Evolutionary conservation across 2,329 filamentous ascomycete genomes (phyloP).

Genomic region (Thielaviopsis musarum): DNA sequence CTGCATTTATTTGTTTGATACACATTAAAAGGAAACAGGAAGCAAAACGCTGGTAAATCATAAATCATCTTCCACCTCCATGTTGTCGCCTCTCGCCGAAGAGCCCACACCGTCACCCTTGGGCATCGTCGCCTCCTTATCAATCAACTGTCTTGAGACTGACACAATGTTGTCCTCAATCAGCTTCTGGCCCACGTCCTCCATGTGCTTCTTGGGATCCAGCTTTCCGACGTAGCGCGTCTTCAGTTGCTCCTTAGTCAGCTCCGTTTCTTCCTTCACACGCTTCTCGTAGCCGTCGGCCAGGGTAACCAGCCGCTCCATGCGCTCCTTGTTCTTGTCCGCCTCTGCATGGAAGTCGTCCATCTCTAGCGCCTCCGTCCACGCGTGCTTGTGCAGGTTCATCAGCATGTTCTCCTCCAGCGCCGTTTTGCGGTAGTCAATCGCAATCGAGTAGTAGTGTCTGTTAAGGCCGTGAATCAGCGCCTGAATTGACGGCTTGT

Average conservation of each 20-base stretch:
- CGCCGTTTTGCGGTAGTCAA: conserved; percentile 95
- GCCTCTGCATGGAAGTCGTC: conserved; percentile 82
- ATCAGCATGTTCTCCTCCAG: conserved; percentile 99
- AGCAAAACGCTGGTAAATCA: conserved; percentile 14
- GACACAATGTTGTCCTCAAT: conserved; percentile 99
- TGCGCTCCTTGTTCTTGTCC: conserved; percentile 67
- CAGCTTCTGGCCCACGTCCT: conserved; percentile 86
- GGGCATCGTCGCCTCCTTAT: conserved; percentile 92
- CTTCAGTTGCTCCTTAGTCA: conserved; percentile 95
- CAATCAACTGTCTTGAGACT: conserved; percentile 97
- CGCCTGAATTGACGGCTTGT: conserved; percentile 99
- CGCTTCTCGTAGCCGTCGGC: conserved; percentile 97
- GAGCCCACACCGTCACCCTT: conserved; percentile 39
- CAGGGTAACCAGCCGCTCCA: conserved; percentile 74
- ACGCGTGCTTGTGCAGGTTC: conserved; percentile 99
- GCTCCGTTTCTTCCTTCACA: conserved; percentile 94
- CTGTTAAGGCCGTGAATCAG: conserved; percentile 95
- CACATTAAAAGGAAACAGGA: neutral
- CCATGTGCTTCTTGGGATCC: conserved; percentile 97
- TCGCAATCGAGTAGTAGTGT: conserved; percentile 98
- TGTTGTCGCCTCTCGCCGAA: conserved; percentile 37
- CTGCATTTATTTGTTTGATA: neutral
- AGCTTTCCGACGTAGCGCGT: conserved; percentile 98
- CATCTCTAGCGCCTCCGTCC: conserved; percentile 96
- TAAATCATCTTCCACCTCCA: conserved; percentile 53